Percentiles rank a stretch among this genome's conserved stretches.
These are phyloP conservation scores for Berkeleyomyces rouxiae DNA, from an alignment of 2,329 filamentous ascomycete species.

Conservation along the genomic window DNA sequence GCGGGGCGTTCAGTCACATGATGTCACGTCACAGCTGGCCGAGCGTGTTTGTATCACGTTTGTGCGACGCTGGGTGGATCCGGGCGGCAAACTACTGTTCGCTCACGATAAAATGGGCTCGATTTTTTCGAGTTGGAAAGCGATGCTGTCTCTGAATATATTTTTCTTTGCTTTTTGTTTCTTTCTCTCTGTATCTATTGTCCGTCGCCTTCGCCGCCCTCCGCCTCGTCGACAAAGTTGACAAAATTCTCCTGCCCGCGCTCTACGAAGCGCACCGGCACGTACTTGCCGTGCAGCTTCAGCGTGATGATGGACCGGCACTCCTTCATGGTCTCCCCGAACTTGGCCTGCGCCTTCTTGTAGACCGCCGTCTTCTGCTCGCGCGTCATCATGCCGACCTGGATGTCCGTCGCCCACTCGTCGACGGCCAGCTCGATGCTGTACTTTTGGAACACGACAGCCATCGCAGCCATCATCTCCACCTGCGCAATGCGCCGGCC, in stretches of 20 bases:
- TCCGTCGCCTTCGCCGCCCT: not conserved
- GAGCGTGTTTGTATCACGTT: not conserved
- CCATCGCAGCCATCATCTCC: slow-evolving; percentile 38
- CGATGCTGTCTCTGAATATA: not conserved
- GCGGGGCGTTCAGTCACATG: not conserved
- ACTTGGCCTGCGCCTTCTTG: slow-evolving; percentile 39
- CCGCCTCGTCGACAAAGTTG: slow-evolving; percentile 17
- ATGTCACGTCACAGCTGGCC: not conserved
- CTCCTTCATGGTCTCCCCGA: slow-evolving; percentile 32
- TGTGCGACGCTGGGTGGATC: not conserved
- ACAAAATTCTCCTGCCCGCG: slow-evolving; percentile 55
- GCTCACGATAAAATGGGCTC: not conserved
- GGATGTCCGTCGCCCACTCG: slow-evolving; percentile 35
- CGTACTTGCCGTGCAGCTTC: slow-evolving; percentile 43
- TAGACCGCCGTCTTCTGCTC: slow-evolving; percentile 38
- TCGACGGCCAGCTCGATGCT: slow-evolving; percentile 56
- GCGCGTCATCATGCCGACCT: slow-evolving; percentile 34
- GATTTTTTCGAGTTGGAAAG: not conserved
- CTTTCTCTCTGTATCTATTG: not conserved
- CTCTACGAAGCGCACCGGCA: slow-evolving; percentile 52
- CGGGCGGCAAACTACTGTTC: not conserved
- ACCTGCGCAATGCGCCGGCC: slow-evolving; percentile 43
- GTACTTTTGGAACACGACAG: slow-evolving; percentile 39
- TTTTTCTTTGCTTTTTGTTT: not conserved
- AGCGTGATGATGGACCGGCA: slow-evolving; percentile 53